Percentiles rank a stretch among this genome's conserved stretches.
Evolutionary conservation across 768 basidiomycete species (phyloP).

Genomic region (Boletus eberwhitei): DNA sequence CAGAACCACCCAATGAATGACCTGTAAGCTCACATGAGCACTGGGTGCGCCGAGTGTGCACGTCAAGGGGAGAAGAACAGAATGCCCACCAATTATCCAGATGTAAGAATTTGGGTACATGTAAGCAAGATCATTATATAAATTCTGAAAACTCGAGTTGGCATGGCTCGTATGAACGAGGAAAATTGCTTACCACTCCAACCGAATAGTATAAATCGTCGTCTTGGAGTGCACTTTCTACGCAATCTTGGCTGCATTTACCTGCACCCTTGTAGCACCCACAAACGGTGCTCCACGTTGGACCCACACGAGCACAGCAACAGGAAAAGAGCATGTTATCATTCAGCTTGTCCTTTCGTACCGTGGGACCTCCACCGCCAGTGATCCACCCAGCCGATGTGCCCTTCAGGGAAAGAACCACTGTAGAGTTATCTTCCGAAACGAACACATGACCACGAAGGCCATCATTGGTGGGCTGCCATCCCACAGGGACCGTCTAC

Average conservation of each 20-base stretch:
- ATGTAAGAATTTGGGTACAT: slow-evolving; percentile 89
- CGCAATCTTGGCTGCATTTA: slow-evolving; percentile 77
- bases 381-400: slow-evolving; percentile 72
- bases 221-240: slow-evolving; percentile 72
- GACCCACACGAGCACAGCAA: slow-evolving; percentile 93
- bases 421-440: slow-evolving; percentile 77
- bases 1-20: slow-evolving; percentile 82
- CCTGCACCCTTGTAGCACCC: slow-evolving; percentile 74
- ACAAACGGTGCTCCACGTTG: slow-evolving; percentile 92
- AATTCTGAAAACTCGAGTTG: slow-evolving; percentile 48
- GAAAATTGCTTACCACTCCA: slow-evolving; percentile 60
- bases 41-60: neutral
- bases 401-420: slow-evolving; percentile 90
- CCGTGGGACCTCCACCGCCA: slow-evolving; percentile 78
- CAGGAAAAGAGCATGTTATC: slow-evolving; percentile 96
- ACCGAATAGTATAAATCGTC: slow-evolving; percentile 88
- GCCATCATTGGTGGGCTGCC: slow-evolving; percentile 87
- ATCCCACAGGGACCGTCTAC: slow-evolving; percentile 77
- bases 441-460: slow-evolving; percentile 91
- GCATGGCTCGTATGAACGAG: neutral
- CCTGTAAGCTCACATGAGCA: slow-evolving; percentile 23
- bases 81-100: slow-evolving; percentile 69
- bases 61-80: neutral
- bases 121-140: slow-evolving; percentile 89
- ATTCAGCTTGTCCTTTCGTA: slow-evolving; percentile 87